Percentiles rank a stretch among this genome's conserved stretches.
Conservation (phyloP, 306 rosid species). For the Malus asiatica region DNA sequence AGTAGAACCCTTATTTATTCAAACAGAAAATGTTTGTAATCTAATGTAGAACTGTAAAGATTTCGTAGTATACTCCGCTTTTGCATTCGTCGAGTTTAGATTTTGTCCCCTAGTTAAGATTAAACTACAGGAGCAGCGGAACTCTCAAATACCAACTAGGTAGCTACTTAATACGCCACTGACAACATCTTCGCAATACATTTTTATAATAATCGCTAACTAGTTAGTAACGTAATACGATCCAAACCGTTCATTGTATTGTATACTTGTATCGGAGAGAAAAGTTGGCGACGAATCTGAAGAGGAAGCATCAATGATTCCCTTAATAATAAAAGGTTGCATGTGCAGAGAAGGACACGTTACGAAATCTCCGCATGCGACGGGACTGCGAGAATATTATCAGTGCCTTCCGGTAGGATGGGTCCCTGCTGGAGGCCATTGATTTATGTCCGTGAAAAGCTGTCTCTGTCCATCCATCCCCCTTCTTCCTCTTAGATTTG, state of each 20-base stretch:
- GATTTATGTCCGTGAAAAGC: neutral
- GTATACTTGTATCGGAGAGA: constrained; percentile 25
- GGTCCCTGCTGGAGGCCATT: neutral
- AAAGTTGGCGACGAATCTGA: constrained; percentile 57
- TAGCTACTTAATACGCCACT: too few species aligned
- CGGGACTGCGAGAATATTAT: constrained; percentile 39
- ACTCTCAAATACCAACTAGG: rapidly evolving
- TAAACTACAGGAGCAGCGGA: too few species aligned
- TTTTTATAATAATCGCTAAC: too few species aligned
- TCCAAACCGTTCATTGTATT: neutral
- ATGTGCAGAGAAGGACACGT: constrained; percentile 21
- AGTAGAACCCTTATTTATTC: too few species aligned
- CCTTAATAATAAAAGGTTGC: neutral
- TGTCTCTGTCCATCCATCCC: neutral
- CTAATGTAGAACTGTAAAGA: too few species aligned
- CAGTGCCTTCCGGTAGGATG: neutral
- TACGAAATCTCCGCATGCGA: constrained; percentile 32
- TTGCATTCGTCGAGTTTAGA: too few species aligned
- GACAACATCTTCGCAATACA: too few species aligned
- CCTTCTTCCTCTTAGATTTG: neutral
- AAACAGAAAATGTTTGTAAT: too few species aligned
- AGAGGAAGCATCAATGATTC: neutral
- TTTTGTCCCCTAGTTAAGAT: too few species aligned
- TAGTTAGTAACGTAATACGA: too few species aligned
- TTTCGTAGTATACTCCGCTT: too few species aligned